These are phyloP conservation scores for Arthrinium puccinioides DNA, from an alignment of 2,329 filamentous ascomycete genomes.

Conservation along the genomic window DNA sequence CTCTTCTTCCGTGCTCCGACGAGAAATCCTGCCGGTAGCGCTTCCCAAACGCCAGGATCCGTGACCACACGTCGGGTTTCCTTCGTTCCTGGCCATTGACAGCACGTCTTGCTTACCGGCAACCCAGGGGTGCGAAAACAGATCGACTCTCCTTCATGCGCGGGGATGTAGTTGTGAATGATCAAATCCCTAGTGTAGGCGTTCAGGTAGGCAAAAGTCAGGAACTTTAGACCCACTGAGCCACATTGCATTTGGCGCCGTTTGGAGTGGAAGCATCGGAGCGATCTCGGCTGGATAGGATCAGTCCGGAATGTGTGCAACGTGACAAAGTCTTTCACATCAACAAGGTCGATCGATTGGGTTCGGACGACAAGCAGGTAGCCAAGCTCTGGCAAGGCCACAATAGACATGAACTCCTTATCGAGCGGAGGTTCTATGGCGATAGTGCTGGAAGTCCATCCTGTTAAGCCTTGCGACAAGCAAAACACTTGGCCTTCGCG, in stretches of 20 bases:
- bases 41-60: conserved; percentile 61
- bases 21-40: conserved; percentile 51
- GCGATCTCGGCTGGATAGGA: conserved; percentile 48
- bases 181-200: conserved; percentile 54
- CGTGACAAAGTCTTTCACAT: conserved; percentile 46
- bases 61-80: conserved; percentile 45
- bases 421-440: conserved; percentile 28
- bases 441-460: conserved; percentile 45
- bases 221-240: conserved; percentile 48
- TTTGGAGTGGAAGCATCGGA: conserved; percentile 52
- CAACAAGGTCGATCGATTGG: conserved; percentile 51
- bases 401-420: conserved; percentile 45
- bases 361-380: conserved; percentile 54
- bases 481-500: conserved; percentile 21
- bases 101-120: conserved; percentile 34
- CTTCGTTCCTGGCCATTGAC: conserved; percentile 42
- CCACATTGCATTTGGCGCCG: conserved; percentile 45
- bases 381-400: conserved; percentile 50
- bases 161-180: conserved; percentile 54
- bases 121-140: conserved; percentile 43
- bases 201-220: conserved; percentile 59
- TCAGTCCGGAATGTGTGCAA: conserved; percentile 57
- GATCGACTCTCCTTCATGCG: conserved; percentile 46
- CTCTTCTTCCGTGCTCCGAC: conserved; percentile 52
- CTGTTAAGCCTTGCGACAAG: conserved; percentile 24